These are phyloP conservation scores for Parafenestella ontariensis DNA, from an alignment of 2,329 filamentous ascomycete genomes.

Conservation along the genomic window DNA sequence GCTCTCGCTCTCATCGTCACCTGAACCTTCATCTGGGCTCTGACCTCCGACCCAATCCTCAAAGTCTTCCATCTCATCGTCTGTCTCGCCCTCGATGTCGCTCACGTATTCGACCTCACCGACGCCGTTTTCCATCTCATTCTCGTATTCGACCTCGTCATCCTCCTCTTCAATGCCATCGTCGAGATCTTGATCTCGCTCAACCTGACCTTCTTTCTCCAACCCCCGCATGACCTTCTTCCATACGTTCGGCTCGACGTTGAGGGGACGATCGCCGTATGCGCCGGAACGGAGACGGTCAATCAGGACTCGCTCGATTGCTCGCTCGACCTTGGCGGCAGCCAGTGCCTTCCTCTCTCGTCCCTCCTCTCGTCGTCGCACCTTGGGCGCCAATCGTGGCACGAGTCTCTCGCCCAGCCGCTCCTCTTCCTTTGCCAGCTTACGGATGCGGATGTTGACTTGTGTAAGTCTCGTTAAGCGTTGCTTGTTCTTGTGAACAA, in stretches of 20 bases:
- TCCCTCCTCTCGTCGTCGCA: conserved; percentile 62
- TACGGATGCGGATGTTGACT: conserved; percentile 79
- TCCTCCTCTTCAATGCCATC: conserved; percentile 83
- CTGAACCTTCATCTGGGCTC: conserved; percentile 61
- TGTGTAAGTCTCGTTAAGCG: conserved; percentile 90
- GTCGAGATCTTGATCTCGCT: conserved; percentile 85
- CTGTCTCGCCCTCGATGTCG: conserved; percentile 77
- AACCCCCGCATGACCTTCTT: conserved; percentile 93
- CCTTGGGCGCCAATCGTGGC: conserved; percentile 88
- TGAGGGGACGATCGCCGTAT: conserved; percentile 92
- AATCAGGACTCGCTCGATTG: conserved; percentile 93
- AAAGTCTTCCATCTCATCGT: conserved; percentile 74
- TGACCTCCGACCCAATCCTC: conserved; percentile 91
- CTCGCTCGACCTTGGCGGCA: conserved; percentile 90
- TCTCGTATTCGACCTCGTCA: conserved; percentile 72
- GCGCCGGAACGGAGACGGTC: conserved; percentile 89
- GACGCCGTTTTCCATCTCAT: conserved; percentile 70
- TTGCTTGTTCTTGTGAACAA: conserved; percentile 96
- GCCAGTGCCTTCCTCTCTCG: conserved; percentile 59
- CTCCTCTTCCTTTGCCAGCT: conserved; percentile 87
- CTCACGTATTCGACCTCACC: conserved; percentile 91
- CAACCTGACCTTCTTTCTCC: conserved; percentile 84
- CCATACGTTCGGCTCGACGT: conserved; percentile 95
- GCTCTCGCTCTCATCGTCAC: conserved; percentile 65
- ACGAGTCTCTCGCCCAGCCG: conserved; percentile 87